phyloP scores from a whole-genome alignment of 805 yeast genomes.

The Millerozyma acaciae region DNA sequence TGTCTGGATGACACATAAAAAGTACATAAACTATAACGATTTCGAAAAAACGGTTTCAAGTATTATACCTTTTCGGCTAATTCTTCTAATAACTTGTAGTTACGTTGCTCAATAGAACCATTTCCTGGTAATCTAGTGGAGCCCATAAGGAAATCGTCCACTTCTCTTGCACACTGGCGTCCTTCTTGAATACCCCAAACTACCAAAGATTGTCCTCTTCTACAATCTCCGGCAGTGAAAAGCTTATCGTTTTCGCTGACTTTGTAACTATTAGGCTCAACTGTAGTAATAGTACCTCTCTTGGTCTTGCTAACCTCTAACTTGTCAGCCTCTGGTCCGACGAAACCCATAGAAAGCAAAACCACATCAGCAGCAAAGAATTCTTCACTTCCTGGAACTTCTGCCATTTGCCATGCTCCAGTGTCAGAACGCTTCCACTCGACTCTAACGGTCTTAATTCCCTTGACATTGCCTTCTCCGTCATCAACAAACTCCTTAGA shows the following conservation, averaged over 20 bases:
- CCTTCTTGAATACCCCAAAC: slow-evolving; percentile 99
- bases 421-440: slow-evolving; percentile 95
- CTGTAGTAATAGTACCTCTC: slow-evolving; percentile 79
- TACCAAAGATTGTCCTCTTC: slow-evolving; percentile 96
- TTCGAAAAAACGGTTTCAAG: no score
- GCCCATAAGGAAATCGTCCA: slow-evolving; percentile 77
- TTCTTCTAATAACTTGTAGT: slow-evolving; percentile 71
- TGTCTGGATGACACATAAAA: no score
- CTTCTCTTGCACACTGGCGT: slow-evolving; percentile 95
- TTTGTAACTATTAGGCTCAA: slow-evolving; percentile 59
- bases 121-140: slow-evolving; percentile 84
- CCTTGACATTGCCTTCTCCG: slow-evolving; percentile 91
- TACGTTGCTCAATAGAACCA: slow-evolving; percentile 87
- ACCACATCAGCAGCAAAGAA: slow-evolving; percentile 93
- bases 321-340: slow-evolving; percentile 89
- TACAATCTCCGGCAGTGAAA: slow-evolving; percentile 97
- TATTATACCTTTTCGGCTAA: slow-evolving; percentile 60
- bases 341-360: slow-evolving; percentile 92
- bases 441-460: slow-evolving; percentile 92
- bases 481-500: slow-evolving; percentile 96
- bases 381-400: slow-evolving; percentile 92
- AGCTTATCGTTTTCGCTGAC: slow-evolving; percentile 61
- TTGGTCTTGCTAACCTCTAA: slow-evolving; percentile 65
- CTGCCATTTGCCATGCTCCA: slow-evolving; percentile 99
- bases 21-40: no score